Evolutionary conservation across 2,329 filamentous ascomycete genomes (phyloP).

Genomic region (Exophiala alcalophila): DNA sequence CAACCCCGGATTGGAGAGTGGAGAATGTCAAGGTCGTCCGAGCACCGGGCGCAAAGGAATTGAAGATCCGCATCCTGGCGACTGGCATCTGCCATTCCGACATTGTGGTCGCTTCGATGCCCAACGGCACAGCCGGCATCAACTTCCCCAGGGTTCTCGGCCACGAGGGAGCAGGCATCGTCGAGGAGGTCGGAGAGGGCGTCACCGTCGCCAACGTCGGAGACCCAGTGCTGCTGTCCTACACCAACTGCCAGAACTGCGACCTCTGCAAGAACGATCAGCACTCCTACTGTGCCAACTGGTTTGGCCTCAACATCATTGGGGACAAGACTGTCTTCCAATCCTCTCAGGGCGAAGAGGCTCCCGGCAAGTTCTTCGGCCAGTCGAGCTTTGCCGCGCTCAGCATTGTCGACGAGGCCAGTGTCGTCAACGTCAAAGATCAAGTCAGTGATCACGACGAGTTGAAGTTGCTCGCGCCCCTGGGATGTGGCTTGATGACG

Average conservation of each 20-base stretch:
- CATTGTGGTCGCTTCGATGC: slow-evolving; percentile 44
- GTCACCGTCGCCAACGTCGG: slow-evolving; percentile 44
- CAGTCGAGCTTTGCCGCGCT: slow-evolving; percentile 38
- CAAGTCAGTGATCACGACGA: slow-evolving; percentile 23
- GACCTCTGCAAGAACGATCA: slow-evolving; percentile 47
- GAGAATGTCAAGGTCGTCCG: slow-evolving; percentile 10
- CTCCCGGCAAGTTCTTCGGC: slow-evolving; percentile 40
- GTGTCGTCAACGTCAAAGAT: slow-evolving; percentile 30
- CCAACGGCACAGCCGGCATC: slow-evolving; percentile 36
- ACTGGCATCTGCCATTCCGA: slow-evolving; percentile 58
- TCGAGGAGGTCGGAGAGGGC: slow-evolving; percentile 44
- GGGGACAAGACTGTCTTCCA: slow-evolving; percentile 9
- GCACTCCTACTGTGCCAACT: slow-evolving; percentile 50
- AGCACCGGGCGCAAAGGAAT: slow-evolving; percentile 38
- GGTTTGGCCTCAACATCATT: slow-evolving; percentile 48
- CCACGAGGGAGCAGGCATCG: slow-evolving; percentile 56
- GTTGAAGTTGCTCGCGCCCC: slow-evolving; percentile 31
- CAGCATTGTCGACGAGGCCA: slow-evolving; percentile 33
- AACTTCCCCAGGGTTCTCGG: slow-evolving; percentile 51
- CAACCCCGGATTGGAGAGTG: slow-evolving; percentile 14
- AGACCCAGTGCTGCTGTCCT: slow-evolving; percentile 50
- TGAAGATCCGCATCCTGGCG: slow-evolving; percentile 54
- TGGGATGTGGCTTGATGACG: slow-evolving; percentile 37
- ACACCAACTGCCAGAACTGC: slow-evolving; percentile 48
- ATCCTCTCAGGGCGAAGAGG: slow-evolving; percentile 30